Evolutionary conservation across 2,329 filamentous ascomycete species (phyloP).

Genomic region (Neopestalotiopsis sp.): DNA sequence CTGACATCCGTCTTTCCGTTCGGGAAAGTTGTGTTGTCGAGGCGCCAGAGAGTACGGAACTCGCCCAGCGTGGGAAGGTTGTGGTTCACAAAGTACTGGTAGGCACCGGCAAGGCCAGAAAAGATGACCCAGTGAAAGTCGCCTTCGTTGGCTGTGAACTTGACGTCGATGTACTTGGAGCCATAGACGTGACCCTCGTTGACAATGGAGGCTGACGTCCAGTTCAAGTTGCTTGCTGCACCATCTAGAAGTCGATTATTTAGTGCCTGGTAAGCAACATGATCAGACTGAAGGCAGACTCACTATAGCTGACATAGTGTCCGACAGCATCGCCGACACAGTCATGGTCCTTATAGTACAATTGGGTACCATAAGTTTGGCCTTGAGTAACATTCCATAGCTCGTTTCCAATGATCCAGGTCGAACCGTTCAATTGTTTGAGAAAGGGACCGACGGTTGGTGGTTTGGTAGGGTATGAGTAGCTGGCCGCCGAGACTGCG

Average conservation of each 20-base stretch:
- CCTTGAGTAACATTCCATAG: constrained; percentile 36
- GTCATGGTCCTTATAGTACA: constrained; percentile 35
- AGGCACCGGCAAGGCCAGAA: constrained; percentile 53
- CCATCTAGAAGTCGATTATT: constrained; percentile 42
- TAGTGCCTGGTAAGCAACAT: background rate
- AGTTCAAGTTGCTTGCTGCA: constrained; percentile 49
- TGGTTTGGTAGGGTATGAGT: background rate
- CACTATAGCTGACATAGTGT: constrained; percentile 38
- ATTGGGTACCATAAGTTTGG: constrained; percentile 30
- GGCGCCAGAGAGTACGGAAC: constrained; percentile 54
- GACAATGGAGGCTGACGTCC: constrained; percentile 50
- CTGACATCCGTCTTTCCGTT: constrained; percentile 49
- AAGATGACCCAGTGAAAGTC: constrained; percentile 59
- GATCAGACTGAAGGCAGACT: constrained; percentile 15
- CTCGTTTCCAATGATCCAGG: constrained; percentile 38
- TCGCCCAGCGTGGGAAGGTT: constrained; percentile 52
- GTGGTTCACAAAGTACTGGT: constrained; percentile 59
- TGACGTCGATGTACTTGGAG: constrained; percentile 50
- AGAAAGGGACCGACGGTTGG: constrained; percentile 30
- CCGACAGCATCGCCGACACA: constrained; percentile 36
- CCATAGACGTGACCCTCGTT: constrained; percentile 36
- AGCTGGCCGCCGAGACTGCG: background rate
- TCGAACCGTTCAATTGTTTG: constrained; percentile 30
- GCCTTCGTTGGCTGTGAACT: constrained; percentile 50
- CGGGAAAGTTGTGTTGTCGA: constrained; percentile 53